phyloP scores from a whole-genome alignment of 116 monocot genomes.

The Zostera marina region DNA sequence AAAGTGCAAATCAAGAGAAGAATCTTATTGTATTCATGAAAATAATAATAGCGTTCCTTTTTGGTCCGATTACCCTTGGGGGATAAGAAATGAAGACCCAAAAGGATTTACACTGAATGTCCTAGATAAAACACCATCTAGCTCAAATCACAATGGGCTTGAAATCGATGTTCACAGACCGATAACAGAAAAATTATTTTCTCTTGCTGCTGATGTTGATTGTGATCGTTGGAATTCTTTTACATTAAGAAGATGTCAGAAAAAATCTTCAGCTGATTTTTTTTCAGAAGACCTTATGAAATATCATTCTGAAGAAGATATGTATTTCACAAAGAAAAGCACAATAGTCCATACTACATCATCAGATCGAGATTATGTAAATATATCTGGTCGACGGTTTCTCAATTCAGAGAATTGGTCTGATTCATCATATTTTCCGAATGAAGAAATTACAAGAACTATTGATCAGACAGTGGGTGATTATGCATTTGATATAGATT shows the following conservation, averaged over 20 bases:
- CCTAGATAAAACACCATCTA: background rate
- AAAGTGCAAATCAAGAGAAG: conserved; percentile 3
- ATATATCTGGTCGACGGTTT: conserved; percentile 6
- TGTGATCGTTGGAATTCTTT: conserved; percentile 1
- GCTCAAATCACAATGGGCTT: conserved; percentile 5
- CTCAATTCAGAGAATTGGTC: conserved; percentile 8
- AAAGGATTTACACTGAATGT: background rate
- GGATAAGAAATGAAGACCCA: background rate
- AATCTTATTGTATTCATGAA: conserved; percentile 4
- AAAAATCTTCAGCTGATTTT: conserved; percentile 4
- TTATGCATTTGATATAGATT: conserved; percentile 4
- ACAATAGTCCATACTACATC: background rate
- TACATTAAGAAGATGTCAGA: conserved; percentile 7
- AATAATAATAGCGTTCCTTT: conserved; percentile 2
- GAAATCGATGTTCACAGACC: background rate
- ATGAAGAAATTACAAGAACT: background rate
- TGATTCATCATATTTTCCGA: conserved; percentile 9
- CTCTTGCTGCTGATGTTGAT: background rate
- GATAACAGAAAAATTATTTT: background rate
- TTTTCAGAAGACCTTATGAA: background rate
- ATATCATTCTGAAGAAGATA: conserved; percentile 6
- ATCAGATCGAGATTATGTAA: conserved; percentile 2
- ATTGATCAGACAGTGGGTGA: background rate
- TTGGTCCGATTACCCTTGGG: conserved; percentile 4
- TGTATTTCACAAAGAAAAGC: conserved; percentile 5